Conservation (phyloP, 805 yeast species). For the Suhomyces sp. region DNA sequence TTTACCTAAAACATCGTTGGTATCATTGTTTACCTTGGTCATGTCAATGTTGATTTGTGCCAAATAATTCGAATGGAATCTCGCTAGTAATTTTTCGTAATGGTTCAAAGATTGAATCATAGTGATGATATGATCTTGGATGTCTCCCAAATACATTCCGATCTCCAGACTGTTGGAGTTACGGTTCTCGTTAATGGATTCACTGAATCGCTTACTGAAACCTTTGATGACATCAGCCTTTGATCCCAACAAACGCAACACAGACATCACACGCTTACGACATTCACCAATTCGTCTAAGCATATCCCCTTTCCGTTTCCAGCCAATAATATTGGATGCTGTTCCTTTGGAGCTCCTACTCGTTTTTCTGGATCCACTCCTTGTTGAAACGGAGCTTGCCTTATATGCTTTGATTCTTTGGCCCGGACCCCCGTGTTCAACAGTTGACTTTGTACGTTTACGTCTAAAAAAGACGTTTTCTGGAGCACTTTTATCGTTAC, state of each 20-base stretch:
- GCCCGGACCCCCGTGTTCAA: slow-evolving; percentile 20
- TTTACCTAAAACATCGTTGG: slow-evolving; percentile 93
- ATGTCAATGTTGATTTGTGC: slow-evolving; percentile 97
- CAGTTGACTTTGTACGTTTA: slow-evolving; percentile 38
- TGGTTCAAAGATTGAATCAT: slow-evolving; percentile 96
- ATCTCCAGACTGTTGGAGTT: slow-evolving; percentile 52
- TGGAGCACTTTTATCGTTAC: slow-evolving; percentile 9
- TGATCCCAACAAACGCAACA: slow-evolving; percentile 77
- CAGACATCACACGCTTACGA: slow-evolving; percentile 90
- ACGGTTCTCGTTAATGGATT: slow-evolving; percentile 34
- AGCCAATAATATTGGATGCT: slow-evolving; percentile 52
- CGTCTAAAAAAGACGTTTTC: slow-evolving; percentile 32
- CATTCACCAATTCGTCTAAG: slow-evolving; percentile 92
- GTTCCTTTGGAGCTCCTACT: slow-evolving; percentile 21
- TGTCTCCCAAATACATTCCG: slow-evolving; percentile 93
- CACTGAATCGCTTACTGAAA: slow-evolving; percentile 86
- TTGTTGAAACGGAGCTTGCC: slow-evolving; percentile 5
- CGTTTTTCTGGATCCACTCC: slow-evolving; percentile 5
- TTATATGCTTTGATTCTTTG: slow-evolving; percentile 5
- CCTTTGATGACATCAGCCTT: slow-evolving; percentile 98
- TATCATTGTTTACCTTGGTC: slow-evolving; percentile 95
- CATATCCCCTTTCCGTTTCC: slow-evolving; percentile 95
- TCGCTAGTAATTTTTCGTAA: slow-evolving; percentile 87
- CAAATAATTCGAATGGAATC: slow-evolving; percentile 93
- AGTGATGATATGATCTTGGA: slow-evolving; percentile 95